Evolutionary conservation across 352 stramenopile species (phyloP), one percentile per base, ranked within the genome.

Genomic region (Phytophthora ohioensis): DNA sequence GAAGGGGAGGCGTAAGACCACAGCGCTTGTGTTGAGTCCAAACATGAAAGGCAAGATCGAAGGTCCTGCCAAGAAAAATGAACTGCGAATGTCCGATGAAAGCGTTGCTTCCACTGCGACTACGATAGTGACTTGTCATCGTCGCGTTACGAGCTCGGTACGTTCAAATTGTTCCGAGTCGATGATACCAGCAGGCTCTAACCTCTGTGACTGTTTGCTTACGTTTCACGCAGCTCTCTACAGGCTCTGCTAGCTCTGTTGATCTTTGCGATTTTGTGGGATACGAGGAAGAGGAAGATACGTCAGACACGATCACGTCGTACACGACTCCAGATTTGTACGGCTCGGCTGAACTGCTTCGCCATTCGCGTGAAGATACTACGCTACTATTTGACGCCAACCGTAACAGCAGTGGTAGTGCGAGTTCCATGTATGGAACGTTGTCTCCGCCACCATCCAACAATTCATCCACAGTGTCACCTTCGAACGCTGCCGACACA

Each of bases 81-180:
- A 83, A 45, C 73, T 79, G 9, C 75, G 72, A 15, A 74, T 59
- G 4, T 84, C 75, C 12, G 79, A 73, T 5, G 73, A 80, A 51
- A 94, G 87, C 55, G 75, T 94, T n/a, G 57, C 71, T 34, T 92
- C 84, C 55, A 90, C 82, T 35, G 85, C 78, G 7, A 85, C 76
- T 6, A 94, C 87, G 0, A 64, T 87, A 7, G 61, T 80, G 5
- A 64, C 84, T 13, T 85, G 81, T 11, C 76, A 90, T 57, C 87
- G 87, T 2, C 80, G 85, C 17, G 68, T 90, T 9, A 85, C 76
- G 4, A 80, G 71, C 12, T 92, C 83, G 4, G 87, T 94, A 78
- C 55, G 82, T 82, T 2, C 17, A 52, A 47, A 13, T 17, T 66
- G 31, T 46, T 43, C 17, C 0, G n/a, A 36, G 21, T 27, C 21